Percentiles rank a stretch among this genome's conserved stretches.
These are phyloP conservation scores for Pneumocystis sp. DNA, from an alignment of 1,139 yeast species.

Conservation along the genomic window DNA sequence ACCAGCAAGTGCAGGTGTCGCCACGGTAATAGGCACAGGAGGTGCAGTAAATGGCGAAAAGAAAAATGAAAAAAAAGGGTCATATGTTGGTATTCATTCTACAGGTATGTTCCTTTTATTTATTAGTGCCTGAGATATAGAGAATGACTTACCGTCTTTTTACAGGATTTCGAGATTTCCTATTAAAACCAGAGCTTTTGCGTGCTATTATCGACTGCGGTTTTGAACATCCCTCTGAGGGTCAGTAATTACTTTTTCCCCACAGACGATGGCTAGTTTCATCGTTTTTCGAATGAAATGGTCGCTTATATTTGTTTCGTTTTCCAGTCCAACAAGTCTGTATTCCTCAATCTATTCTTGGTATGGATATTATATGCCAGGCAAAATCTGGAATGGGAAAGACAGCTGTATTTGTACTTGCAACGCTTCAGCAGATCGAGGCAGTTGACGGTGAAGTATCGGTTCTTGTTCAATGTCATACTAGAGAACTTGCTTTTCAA, in stretches of 20 bases:
- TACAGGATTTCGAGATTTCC: conserved; percentile 66
- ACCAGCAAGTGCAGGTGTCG: conserved; percentile 34
- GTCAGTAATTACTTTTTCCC: conserved; percentile 35
- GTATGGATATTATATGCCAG: conserved; percentile 95
- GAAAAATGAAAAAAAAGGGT: conserved; percentile 79
- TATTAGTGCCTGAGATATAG: neutral
- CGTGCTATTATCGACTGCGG: conserved; percentile 99
- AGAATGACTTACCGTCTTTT: neutral
- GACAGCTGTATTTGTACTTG: conserved; percentile 92
- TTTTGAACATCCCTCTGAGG: conserved; percentile 98
- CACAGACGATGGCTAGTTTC: conserved; percentile 1
- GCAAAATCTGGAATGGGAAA: conserved; percentile 99
- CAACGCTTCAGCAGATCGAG: conserved; percentile 92
- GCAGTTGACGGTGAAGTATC: conserved; percentile 96
- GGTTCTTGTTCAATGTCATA: conserved; percentile 88
- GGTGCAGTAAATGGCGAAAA: conserved; percentile 19
- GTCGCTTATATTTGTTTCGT: conserved; percentile 2
- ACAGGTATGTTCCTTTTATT: conserved; percentile 43
- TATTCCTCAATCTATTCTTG: conserved; percentile 94
- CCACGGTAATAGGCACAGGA: conserved; percentile 19
- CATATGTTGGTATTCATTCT: conserved; percentile 95
- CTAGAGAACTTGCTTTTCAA: conserved; percentile 97
- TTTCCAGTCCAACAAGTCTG: conserved; percentile 84
- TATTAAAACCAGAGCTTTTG: conserved; percentile 86
- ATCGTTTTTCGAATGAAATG: conserved; percentile 5